Evolutionary conservation across 177 flowering plant genomes (phyloP), one percentile per base, ranked within the genome.

Genomic region (Vitis hybrid): DNA sequence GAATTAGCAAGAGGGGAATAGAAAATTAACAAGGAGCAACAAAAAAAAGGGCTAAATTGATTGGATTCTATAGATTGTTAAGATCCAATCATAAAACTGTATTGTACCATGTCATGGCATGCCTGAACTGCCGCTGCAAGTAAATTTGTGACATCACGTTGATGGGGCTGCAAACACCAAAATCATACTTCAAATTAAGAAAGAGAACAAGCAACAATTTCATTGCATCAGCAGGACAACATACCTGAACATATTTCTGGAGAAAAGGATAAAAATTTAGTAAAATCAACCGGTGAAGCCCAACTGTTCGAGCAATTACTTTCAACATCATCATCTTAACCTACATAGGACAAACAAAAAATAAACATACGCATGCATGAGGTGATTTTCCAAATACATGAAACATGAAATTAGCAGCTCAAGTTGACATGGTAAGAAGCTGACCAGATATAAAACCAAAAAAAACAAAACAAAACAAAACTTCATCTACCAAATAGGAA

Each of bases 91-190:
- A 32, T 61, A 56, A 60, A 76, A 52, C 56, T 59, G 62, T 50
- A 64, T 14, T 23, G 10, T 71, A 94, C 98, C 98, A 92, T 91
- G 71, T 91, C 95, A 85, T 89, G 97, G 78, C 98, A 94, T 64
- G 98, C 89, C 79, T 94, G 95, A 78, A 92, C 93, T 69, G 97
- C 97, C 54, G 98, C 90, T 34, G 97, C 97, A 77, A 94, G 97
- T 73, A 94, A 75, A 55, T 70, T 84, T 59, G 93, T 92, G 64
- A 92, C 83, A 73, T 94, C 95, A 56, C 93, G 87, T 75, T 92
- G 98, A 81, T 94, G 98, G 13, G 97, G 97, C 98, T 94, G 89
- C 80, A 81, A 23, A 26, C 14, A 68, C 9, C 48, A 66, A 70
- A 34, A 72, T 11, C 15, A 71, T 19, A 21, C 26, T 51, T 70